phyloP scores from a whole-genome alignment of 331 rosid species.

The Saraca asoca region DNA sequence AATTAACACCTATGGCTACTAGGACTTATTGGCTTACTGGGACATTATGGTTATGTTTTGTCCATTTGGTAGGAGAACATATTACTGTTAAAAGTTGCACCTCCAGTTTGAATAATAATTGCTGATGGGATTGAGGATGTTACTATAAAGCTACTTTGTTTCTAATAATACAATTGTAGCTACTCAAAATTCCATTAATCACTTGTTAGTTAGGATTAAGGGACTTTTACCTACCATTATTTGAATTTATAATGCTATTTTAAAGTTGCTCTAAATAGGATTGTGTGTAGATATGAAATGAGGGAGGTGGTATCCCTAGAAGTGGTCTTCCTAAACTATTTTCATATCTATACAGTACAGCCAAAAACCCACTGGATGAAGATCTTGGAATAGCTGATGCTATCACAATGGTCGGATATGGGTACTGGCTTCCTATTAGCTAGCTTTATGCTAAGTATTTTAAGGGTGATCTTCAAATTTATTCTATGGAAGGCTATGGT shows the following conservation, averaged over 20 bases:
- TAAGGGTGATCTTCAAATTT: constrained; percentile 89
- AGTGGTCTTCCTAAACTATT: constrained; percentile 85
- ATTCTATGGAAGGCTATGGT: constrained; percentile 99
- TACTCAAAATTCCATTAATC: too few relatives aligned
- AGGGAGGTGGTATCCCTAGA: constrained; percentile 95
- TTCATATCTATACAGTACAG: constrained; percentile 94
- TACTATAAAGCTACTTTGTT: constrained; percentile 71
- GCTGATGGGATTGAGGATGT: constrained; percentile 96
- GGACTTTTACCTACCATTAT: neutral
- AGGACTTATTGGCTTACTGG: too few relatives aligned
- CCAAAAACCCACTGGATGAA: constrained; percentile 69
- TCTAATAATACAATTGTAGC: neutral
- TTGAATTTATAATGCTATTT: too few relatives aligned
- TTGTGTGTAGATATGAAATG: constrained; percentile 70
- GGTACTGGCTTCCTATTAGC: constrained; percentile 93
- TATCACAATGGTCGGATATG: constrained; percentile 97
- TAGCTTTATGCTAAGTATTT: constrained; percentile 86
- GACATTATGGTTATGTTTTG: too few relatives aligned
- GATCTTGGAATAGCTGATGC: constrained; percentile 63
- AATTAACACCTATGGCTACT: too few relatives aligned
- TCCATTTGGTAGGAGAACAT: too few relatives aligned
- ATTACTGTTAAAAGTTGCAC: constrained; percentile 64
- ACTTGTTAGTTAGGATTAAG: neutral
- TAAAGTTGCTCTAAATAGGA: constrained; percentile 29
- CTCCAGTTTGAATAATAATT: constrained; percentile 70